Base-by-base conservation (phyloP, 768 basidiomycete genomes). In the Tulasnella calospora region DNA sequence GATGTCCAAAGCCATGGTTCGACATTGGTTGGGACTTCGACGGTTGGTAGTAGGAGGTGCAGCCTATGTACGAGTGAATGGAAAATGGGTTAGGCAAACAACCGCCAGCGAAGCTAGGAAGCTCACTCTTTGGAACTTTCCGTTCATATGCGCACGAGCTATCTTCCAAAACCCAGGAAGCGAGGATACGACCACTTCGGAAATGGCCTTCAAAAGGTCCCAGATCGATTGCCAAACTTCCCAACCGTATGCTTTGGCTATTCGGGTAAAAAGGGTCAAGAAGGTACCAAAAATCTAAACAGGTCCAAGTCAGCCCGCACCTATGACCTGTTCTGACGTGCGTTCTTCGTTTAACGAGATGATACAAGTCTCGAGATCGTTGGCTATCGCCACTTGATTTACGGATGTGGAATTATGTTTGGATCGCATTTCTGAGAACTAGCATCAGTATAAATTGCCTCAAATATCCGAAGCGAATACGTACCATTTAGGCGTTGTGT, bases 91-190 rank as follows among this genome's bases (percentile, higher is more conserved):
- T 13, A 36, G 35, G 51, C 40, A 46, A 23, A 46, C 71, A 40
- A 67, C 15, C 44, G 6, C 47, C 4, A 23, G 5, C 19, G 21
- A n/a, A n/a, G 23, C 47, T 51, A 4, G 10, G 9, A 33, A 27
- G 35, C 85, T 77, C 76, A 96, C 96, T 88, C 92, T 95, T 83
- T 91, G 92, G 83, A 93, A 96, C 84, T 94, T 95, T 6, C 98
- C 97, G 61, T 98, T 96, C 85, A 96, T 90, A 82, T 96, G 97
- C 33, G 89, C 90, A 84, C 90, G 94, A 2, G 94, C 92, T 71
- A 99, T 93, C 83, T 91, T 92, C 95, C 95, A 97, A 85, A 98
- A 98, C 81, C 89, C 94, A 19, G 97, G 96, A 33, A 99, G 88
- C 1, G 92, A 89, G n/a, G 91, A 87, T 17, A 96, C 84, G 84